Base-by-base conservation (phyloP, 371 early-diverging fungal species). In the Rhizopus arrhizus region DNA sequence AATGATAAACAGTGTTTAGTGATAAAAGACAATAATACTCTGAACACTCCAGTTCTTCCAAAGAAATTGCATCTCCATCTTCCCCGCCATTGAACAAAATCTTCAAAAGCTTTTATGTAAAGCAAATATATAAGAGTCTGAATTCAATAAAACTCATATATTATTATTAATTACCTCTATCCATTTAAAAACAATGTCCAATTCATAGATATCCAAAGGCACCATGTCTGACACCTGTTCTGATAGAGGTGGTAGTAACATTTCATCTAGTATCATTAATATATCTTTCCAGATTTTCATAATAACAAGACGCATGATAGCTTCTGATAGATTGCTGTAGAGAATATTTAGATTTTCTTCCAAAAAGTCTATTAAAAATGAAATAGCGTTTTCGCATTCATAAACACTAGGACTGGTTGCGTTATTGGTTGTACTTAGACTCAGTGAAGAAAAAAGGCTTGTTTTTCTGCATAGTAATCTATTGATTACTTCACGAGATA, bases 31-130 rank as follows among this genome's bases (percentile, higher is more conserved):
- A 83, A 28, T 74, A 72, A 71, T 91, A 94, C 70, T 87, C 85
- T 1, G 77, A 64, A 34, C 77, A 87, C 62, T 89, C 91, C 3
- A 95, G 80, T 3, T 70, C 68, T 5, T 85, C 82, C 28, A 78
- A 58, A 1, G 91, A 76, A 46, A 92, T 74, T 4, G 89, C 90
- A 54, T 94, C 86, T 6, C 85, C 89, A 47, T 85, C 87, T 52
- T 88, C 89, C 13, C 90, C 94, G 8, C 91, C 95, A 54, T 91
- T 85, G 70, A 94, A 86, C 62, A 91, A 89, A 57, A 90, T 77
- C 68, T 87, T 86, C 49, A 95, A 77, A 31, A 91, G 78, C 71
- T 88, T 72, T 22, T 33, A 54, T 22, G 22, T 22, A 41, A 47
- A 41, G 46, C 8, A 47, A 52, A 10, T 22, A 22, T 22, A 22